Evolutionary conservation across 805 yeast genomes (phyloP), one percentile per base, ranked within the genome.

Genomic region (Tetrapisispora arboricola): DNA sequence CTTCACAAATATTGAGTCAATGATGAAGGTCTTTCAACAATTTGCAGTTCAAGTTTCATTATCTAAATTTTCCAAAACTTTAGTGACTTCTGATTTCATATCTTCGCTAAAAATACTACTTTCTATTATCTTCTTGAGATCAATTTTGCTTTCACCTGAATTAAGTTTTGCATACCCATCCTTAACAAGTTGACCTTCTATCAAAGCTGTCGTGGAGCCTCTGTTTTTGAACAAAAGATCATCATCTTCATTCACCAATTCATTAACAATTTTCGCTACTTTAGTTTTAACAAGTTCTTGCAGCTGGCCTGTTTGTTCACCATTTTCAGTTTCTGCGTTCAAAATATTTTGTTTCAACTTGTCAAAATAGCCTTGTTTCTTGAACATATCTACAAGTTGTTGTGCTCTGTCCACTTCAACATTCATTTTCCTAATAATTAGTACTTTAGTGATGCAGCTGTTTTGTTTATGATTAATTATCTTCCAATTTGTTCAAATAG

Each of bases 321-420:
- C 40, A 6, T 37, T 30, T n/a, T 36, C 33, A 12, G 42, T n/a
- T 4, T 37, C 18, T n/a, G 39, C 43, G 3, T 51, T 40, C 3
- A 61, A 40, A 5, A 62, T 54, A 4, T 49, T 49, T 16, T 47
- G 45, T 36, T 61, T 61, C 10, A 55, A 16, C 34, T 49, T 49
- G 41, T 62, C 66, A 41, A 62, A 55, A 39, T 52, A 44, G 6
- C 66, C 66, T 29, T 55, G 51, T 32, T 47, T 54, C 36, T 62
- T 62, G 36, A 58, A 62, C 16, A 48, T 44, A 28, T 53, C 58
- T 0, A 57, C 60, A 6, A 60, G 32, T 7, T 47, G 50, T 20
- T 50, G 46, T 5, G 61, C 61, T 31, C 49, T 52, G 28, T 58
- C 58, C 16, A 25, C 29, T 16, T 34, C 40, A 16, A 15, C 26